Evolutionary conservation across 768 basidiomycete genomes (phyloP).

Genomic region (Leccinum fibrillosum): DNA sequence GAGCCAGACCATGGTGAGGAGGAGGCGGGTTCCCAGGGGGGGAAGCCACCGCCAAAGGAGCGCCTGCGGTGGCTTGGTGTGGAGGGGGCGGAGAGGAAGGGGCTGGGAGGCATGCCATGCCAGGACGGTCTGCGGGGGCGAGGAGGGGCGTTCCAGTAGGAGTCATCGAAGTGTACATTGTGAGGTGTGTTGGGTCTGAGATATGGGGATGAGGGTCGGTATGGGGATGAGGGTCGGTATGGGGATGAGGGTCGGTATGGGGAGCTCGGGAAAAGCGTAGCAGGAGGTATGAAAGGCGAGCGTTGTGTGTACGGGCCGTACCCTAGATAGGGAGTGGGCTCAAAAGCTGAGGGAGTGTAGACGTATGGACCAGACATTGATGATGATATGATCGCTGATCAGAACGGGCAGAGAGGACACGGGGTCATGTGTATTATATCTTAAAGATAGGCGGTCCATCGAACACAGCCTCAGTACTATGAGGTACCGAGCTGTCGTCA

Average conservation of each 20-base stretch:
- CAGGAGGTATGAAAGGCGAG: slow-evolving; percentile 45
- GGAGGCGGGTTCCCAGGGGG: slow-evolving; percentile 21
- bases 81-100: slow-evolving; percentile 19
- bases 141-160: slow-evolving; percentile 24
- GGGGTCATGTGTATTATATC: slow-evolving; percentile 15
- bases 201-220: slow-evolving; percentile 27
- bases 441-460: slow-evolving; percentile 3
- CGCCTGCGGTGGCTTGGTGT: slow-evolving; percentile 20
- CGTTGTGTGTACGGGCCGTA: slow-evolving; percentile 31
- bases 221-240: slow-evolving; percentile 27
- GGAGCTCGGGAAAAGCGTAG: slow-evolving; percentile 36
- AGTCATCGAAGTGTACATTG: slow-evolving; percentile 18
- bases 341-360: slow-evolving; percentile 38
- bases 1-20: slow-evolving; percentile 17
- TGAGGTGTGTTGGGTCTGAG: slow-evolving; percentile 30
- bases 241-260: slow-evolving; percentile 32
- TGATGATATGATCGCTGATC: slow-evolving; percentile 15
- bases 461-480: slow-evolving; percentile 12
- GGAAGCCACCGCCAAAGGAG: slow-evolving; percentile 27
- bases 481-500: not conserved
- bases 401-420: not conserved
- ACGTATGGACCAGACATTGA: slow-evolving; percentile 40
- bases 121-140: slow-evolving; percentile 43
- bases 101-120: slow-evolving; percentile 31
- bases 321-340: slow-evolving; percentile 34